These are phyloP conservation scores for Schizosaccharomyces osmophilus DNA, from an alignment of 805 yeast genomes.

Conservation along the genomic window DNA sequence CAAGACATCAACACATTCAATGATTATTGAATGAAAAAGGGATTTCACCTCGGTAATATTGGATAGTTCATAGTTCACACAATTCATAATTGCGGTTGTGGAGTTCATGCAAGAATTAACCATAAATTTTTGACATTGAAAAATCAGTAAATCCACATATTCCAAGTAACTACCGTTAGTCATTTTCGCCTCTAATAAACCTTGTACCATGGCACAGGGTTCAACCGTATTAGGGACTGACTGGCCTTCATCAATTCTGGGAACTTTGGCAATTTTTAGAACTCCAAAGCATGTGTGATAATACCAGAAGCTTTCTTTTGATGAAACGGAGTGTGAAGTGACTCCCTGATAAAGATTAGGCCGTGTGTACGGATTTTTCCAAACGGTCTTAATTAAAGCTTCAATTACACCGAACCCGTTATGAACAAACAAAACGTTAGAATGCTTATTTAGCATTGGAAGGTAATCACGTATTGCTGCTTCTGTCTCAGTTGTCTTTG, in stretches of 20 bases:
- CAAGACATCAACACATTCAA: neutral
- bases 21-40: neutral
- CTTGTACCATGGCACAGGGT: neutral
- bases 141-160: neutral
- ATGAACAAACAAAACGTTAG: neutral
- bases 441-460: neutral
- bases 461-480: neutral
- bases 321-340: neutral
- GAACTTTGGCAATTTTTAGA: neutral
- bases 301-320: neutral
- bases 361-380: neutral
- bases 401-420: neutral
- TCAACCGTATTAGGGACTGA: neutral
- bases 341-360: neutral
- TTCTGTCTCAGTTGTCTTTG: neutral
- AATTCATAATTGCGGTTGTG: slow-evolving; percentile 50
- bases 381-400: neutral
- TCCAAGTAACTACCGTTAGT: neutral
- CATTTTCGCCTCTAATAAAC: neutral
- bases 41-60: slow-evolving; percentile 22
- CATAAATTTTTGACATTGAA: slow-evolving; percentile 52
- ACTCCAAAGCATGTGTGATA: neutral
- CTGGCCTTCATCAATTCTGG: neutral
- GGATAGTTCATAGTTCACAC: slow-evolving; percentile 50
- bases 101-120: slow-evolving; percentile 72